Percentiles rank a stretch among this genome's conserved stretches.
These are phyloP conservation scores for Pinus taeda DNA, from an alignment of 75 land plant species.

Conservation along the genomic window DNA sequence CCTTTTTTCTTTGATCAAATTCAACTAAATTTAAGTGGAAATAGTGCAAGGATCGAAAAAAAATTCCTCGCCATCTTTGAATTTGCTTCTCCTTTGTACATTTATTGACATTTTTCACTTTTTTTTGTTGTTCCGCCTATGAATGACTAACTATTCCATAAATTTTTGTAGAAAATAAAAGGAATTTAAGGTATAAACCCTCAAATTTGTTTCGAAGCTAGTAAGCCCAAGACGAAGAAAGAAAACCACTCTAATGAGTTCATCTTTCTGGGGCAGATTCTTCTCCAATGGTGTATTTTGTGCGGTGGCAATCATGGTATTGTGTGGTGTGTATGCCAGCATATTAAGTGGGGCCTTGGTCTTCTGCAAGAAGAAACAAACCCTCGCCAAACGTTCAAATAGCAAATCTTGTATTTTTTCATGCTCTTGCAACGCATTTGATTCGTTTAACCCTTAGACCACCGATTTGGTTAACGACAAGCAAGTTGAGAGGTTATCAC, in stretches of 20 bases:
- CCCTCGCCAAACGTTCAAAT: background rate
- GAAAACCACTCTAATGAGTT: background rate
- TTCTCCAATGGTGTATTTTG: background rate
- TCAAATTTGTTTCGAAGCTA: too few relatives aligned
- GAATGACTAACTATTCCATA: too few relatives aligned
- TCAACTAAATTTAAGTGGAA: too few relatives aligned
- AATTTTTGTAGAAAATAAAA: too few relatives aligned
- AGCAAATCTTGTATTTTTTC: slow-evolving; percentile 8
- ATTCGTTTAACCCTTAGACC: slow-evolving; percentile 1
- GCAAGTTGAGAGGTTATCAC: background rate
- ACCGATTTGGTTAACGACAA: background rate
- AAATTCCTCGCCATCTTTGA: too few relatives aligned
- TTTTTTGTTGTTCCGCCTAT: too few relatives aligned
- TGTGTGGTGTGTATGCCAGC: slow-evolving; percentile 12
- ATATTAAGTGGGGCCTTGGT: background rate
- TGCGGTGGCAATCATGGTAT: slow-evolving; percentile 12
- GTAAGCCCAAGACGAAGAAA: background rate
- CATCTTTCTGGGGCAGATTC: background rate
- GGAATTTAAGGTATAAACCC: too few relatives aligned
- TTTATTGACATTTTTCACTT: too few relatives aligned
- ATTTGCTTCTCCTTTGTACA: too few relatives aligned
- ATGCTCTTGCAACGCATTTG: background rate
- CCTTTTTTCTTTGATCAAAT: too few relatives aligned
- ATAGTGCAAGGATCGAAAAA: too few relatives aligned
- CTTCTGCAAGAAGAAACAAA: background rate